Evolutionary conservation across 768 basidiomycete genomes (phyloP).

Genomic region (Collybia nuda): DNA sequence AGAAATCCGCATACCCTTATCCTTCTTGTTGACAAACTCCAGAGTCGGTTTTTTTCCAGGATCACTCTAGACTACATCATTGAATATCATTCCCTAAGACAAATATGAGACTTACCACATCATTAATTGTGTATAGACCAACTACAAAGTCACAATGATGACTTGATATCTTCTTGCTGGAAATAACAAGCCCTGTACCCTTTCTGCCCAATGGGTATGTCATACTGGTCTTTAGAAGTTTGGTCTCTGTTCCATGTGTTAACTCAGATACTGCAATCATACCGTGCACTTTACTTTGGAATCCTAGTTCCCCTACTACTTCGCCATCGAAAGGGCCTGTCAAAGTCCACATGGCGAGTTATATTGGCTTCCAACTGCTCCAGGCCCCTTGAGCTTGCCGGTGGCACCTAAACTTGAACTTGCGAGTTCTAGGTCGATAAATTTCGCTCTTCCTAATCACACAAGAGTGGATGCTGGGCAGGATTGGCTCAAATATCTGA

Average conservation of each 20-base stretch:
- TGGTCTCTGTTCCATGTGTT: constrained; percentile 28
- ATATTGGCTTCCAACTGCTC: too few relatives aligned
- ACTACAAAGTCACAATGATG: constrained; percentile 61
- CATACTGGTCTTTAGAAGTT: constrained; percentile 61
- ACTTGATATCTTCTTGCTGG: constrained; percentile 64
- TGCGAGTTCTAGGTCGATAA: too few relatives aligned
- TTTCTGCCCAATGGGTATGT: constrained; percentile 60
- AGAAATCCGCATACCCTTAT: constrained; percentile 42
- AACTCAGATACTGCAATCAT: neutral
- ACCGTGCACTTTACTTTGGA: constrained; percentile 35
- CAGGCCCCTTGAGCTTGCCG: too few relatives aligned
- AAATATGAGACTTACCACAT: constrained; percentile 46
- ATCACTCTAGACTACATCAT: constrained; percentile 38
- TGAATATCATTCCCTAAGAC: too few relatives aligned
- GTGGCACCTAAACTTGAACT: too few relatives aligned
- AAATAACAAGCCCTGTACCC: constrained; percentile 47
- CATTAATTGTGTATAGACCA: constrained; percentile 45
- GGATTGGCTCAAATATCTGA: too few relatives aligned
- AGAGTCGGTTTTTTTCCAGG: constrained; percentile 48
- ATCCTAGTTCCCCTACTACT: constrained; percentile 27
- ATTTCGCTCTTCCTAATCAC: too few relatives aligned
- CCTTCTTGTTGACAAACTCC: constrained; percentile 44
- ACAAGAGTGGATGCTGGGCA: too few relatives aligned
- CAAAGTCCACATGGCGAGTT: constrained; percentile 48
- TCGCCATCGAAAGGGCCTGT: constrained; percentile 55